phyloP scores from a whole-genome alignment of 331 rosid genomes.

The Pyrus hybrid region DNA sequence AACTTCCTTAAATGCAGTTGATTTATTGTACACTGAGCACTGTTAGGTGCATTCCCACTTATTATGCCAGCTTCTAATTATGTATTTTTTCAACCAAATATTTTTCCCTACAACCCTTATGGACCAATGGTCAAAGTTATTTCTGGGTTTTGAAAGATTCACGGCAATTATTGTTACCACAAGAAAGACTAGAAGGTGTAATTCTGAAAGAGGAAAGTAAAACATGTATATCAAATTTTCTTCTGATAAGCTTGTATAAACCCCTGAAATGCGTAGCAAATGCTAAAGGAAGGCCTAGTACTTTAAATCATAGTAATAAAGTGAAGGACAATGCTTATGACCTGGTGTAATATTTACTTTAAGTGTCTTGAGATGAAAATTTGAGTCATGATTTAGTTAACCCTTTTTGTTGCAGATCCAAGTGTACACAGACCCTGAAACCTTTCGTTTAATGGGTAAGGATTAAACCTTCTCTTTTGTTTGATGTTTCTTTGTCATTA shows the following conservation, averaged over 20 bases:
- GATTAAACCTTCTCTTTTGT: constrained; percentile 3
- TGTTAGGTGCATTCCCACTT: background rate
- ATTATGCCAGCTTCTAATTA: background rate
- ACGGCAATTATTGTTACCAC: background rate
- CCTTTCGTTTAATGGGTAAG: constrained; percentile 77
- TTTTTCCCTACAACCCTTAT: background rate
- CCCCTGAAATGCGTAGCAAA: background rate
- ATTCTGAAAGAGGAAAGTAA: too few species aligned
- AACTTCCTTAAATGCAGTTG: background rate
- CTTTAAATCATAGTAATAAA: background rate
- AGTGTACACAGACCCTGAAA: constrained; percentile 60
- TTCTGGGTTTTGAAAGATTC: background rate
- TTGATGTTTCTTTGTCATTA: constrained; percentile 6
- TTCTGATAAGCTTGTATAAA: background rate
- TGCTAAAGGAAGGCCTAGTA: background rate
- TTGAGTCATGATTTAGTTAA: constrained; percentile 17
- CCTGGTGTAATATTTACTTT: constrained; percentile 2
- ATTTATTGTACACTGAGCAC: background rate
- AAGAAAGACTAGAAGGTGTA: background rate
- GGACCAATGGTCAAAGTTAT: background rate
- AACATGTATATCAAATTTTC: too few species aligned
- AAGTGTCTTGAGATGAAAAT: constrained; percentile 10
- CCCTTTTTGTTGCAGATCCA: constrained; percentile 48
- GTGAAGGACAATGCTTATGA: constrained; percentile 3
- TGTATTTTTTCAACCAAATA: background rate